Percentiles rank a stretch among this genome's conserved stretches.
These are phyloP conservation scores for Oryza coarctata DNA, from an alignment of 176 grass and related monocot species.

Conservation along the genomic window DNA sequence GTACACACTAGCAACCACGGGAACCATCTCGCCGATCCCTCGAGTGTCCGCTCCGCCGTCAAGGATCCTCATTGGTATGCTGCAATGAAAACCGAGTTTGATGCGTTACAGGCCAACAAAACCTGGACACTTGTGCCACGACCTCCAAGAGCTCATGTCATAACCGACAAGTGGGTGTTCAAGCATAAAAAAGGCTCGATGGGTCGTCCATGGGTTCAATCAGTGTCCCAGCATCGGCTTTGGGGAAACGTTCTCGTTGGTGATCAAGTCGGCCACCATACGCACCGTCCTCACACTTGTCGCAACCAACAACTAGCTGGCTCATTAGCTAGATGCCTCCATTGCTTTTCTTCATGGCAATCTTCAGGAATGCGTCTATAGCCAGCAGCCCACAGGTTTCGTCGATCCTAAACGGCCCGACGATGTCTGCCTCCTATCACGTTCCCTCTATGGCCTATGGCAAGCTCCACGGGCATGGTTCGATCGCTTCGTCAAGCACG, in stretches of 20 bases:
- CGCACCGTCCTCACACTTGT: background rate
- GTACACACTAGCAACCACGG: background rate
- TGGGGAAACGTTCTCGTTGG: background rate
- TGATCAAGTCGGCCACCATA: background rate
- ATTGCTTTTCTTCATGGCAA: conserved; percentile 13
- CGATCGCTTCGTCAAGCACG: too few species aligned
- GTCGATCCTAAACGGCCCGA: background rate
- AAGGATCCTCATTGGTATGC: background rate
- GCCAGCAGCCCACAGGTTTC: background rate
- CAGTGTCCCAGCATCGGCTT: background rate
- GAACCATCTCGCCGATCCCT: background rate
- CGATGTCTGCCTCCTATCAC: background rate
- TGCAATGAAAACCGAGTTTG: background rate
- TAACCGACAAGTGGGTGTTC: too few species aligned
- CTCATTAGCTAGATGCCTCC: background rate
- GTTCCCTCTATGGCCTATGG: background rate
- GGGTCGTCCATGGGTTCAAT: background rate
- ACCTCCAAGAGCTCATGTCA: background rate
- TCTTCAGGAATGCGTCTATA: background rate
- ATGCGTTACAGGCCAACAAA: background rate
- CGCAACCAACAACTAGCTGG: background rate
- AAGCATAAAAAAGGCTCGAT: background rate
- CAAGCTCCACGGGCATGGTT: background rate
- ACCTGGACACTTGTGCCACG: too few species aligned
- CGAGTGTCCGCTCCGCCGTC: background rate